Base-by-base conservation (phyloP, 2,329 filamentous ascomycete species). In the Zymoseptoria brevis region DNA sequence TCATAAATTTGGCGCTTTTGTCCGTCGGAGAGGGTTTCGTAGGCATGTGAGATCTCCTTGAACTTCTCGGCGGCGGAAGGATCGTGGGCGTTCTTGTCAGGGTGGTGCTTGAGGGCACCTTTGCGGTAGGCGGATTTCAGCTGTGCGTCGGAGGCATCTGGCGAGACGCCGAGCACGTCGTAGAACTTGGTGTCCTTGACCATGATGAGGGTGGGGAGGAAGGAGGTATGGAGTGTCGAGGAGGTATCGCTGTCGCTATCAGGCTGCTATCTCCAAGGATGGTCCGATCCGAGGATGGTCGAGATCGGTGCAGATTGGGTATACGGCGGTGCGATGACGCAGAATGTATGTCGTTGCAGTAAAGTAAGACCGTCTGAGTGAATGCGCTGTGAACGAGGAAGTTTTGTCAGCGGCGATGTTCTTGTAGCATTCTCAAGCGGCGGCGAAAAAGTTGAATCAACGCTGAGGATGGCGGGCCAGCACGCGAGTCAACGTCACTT, bases 41-140 rank as follows among this genome's bases (percentile, higher is more conserved):
- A 99, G 62, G 94, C 94, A 73, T 93, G 87, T 66, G 91, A 96
- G 62, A 96, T 83, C 71, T 96, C 92, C 81, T 99, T 97, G 87
- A 99, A 99, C 78, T 96, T 99, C 62, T 96, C 91, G 69, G 93
- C 91, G 55, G 94, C 92, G 24, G 87, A 88, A 49, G 92, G 91
- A 80, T 96, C 95, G 80, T 94, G 86, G 65, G 87, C 85, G 77
- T 99, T 99, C 83, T 99, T 99, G 78, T 99, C 93, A 73, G 90
- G 90, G 72, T 95, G 90, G 75, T 87, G 88, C 77, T 93, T 94
- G 62, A 94, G 78, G 35, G 90, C 90, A 68, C 86, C 85, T 67
- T 87, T 85, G 76, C 90, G 91, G 83, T 94, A 96, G 68, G 87
- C 91, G 72, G 92, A 91, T 81, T 94, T 96, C 66, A 99, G 80